Conservation (phyloP, 148 eudicot species). For the Amaranthus hypochondriacus region DNA sequence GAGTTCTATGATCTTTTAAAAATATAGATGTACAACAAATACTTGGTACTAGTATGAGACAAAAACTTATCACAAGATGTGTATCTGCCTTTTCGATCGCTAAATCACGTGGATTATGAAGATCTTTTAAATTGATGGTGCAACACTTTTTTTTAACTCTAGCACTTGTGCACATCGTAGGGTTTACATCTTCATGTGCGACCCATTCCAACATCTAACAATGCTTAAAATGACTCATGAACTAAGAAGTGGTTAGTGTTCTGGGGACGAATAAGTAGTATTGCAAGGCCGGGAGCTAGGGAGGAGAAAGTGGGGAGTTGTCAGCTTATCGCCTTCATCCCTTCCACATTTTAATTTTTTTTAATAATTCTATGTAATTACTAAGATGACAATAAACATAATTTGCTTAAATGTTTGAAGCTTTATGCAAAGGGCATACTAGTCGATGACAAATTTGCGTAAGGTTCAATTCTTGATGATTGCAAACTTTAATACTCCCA, state of each 20-base stretch:
- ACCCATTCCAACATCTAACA: background rate
- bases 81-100: background rate
- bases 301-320: no score
- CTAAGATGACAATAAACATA: no score
- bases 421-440: no score
- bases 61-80: background rate
- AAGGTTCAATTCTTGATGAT: no score
- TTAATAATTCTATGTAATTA: no score
- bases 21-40: background rate
- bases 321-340: no score
- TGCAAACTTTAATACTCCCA: no score
- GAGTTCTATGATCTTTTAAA: background rate
- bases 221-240: background rate
- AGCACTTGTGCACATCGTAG: background rate
- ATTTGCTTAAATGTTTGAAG: no score
- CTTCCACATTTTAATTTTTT: no score
- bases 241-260: background rate
- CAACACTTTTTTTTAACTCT: no score
- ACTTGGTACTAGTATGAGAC: background rate
- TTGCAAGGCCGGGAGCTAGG: no score
- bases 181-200: background rate
- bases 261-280: background rate
- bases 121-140: background rate
- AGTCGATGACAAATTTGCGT: no score
- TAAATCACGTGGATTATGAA: background rate